Conservation (phyloP, 805 yeast genomes). For the Starmerella bombi region DNA sequence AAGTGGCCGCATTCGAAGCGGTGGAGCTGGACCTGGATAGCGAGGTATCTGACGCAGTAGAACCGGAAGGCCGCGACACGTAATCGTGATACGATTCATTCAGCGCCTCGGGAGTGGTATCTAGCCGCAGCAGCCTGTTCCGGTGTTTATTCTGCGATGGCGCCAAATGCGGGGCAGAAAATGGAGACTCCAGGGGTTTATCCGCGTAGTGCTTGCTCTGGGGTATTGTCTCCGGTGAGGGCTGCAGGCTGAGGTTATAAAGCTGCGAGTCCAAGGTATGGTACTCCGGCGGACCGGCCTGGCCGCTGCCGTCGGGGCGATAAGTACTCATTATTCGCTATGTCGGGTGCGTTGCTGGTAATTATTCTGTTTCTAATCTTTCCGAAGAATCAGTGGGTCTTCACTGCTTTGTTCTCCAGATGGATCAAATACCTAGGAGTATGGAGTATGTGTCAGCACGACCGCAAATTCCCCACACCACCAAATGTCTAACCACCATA, state of each 20-base stretch:
- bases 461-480: too few relatives aligned
- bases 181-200: not conserved
- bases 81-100: slow-evolving; percentile 4
- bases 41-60: not conserved
- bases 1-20: not conserved
- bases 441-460: too few relatives aligned
- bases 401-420: too few relatives aligned
- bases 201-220: not conserved
- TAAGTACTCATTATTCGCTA: not conserved
- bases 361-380: too few relatives aligned
- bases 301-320: not conserved
- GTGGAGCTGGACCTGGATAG: not conserved
- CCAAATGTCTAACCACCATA: too few relatives aligned
- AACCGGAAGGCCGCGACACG: not conserved
- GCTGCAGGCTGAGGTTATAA: not conserved
- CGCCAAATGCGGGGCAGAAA: not conserved
- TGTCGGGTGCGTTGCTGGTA: too few relatives aligned
- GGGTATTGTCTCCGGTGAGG: not conserved
- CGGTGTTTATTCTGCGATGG: not conserved
- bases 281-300: not conserved
- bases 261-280: not conserved
- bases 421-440: too few relatives aligned
- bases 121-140: not conserved
- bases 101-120: slow-evolving; percentile 17
- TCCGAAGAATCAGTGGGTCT: too few relatives aligned